Conservation (phyloP, 371 early-diverging fungal genomes). For the Gilbertella persicaria region DNA sequence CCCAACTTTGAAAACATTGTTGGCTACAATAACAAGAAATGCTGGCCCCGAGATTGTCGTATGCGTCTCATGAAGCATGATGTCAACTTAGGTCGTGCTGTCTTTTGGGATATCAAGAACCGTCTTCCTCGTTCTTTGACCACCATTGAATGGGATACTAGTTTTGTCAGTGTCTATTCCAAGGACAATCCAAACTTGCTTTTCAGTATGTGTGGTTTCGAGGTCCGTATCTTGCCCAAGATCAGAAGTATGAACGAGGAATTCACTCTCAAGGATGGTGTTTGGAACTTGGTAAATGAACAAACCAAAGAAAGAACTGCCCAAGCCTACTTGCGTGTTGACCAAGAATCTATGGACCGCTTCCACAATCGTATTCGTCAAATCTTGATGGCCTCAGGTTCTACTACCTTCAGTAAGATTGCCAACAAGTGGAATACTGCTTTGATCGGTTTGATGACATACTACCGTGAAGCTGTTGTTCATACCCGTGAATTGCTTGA, state of each 20-base stretch:
- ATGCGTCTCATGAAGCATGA: slow-evolving; percentile 99
- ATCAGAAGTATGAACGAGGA: slow-evolving; percentile 84
- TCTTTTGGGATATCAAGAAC: slow-evolving; percentile 98
- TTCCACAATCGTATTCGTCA: slow-evolving; percentile 97
- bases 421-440: slow-evolving; percentile 97
- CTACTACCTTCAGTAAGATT: slow-evolving; percentile 98
- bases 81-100: slow-evolving; percentile 79
- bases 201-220: slow-evolving; percentile 90
- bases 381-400: slow-evolving; percentile 96
- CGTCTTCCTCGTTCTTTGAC: slow-evolving; percentile 96
- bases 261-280: slow-evolving; percentile 92
- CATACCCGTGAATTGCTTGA: slow-evolving; percentile 97
- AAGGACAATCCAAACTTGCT: slow-evolving; percentile 96
- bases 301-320: slow-evolving; percentile 97
- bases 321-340: slow-evolving; percentile 94
- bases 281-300: slow-evolving; percentile 96
- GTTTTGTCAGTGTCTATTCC: slow-evolving; percentile 94
- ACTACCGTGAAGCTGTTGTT: slow-evolving; percentile 97
- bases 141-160: slow-evolving; percentile 97
- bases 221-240: slow-evolving; percentile 90
- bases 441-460: slow-evolving; percentile 96
- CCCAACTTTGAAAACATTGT: slow-evolving; percentile 99
- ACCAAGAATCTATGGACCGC: slow-evolving; percentile 87
- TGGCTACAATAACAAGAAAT: slow-evolving; percentile 95
- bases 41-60: slow-evolving; percentile 98